Base-by-base conservation (phyloP, 1,139 yeast genomes). In the Candida tropicalis region DNA sequence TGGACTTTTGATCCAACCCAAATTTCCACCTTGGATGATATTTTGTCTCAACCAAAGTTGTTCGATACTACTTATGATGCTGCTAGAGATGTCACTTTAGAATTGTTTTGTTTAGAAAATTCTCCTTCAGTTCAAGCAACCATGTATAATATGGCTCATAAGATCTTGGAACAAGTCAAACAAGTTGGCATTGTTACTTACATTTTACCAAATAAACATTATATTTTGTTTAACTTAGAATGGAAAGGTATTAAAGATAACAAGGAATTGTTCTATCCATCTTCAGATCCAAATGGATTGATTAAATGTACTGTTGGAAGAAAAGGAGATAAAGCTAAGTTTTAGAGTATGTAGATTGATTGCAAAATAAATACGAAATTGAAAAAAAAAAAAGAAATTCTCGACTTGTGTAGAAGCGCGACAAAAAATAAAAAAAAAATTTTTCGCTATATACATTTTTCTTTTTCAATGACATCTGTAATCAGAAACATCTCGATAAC, bases 121-220 rank as follows among this genome's bases (percentile, higher is more conserved):
- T 87, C 96, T 8, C 81, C 96, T 15, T 85, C 95, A 13, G 97
- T 90, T 40, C 97, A 90, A 71, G 96, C 96, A 35, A 90, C 97
- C 49, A 89, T 89, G 97, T 90, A 81, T 75, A 87, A 89, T 74
- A 90, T 90, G 93, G 77, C 88, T 32, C 75, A 79, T 49, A 81
- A 81, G 52, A 88, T 90, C 52, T 77, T 90, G 60, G 73, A 70
- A 42, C 61, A 58, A 41, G 84, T 79, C 46, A 73, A 82, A 5
- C 74, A 73, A 49, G 73, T 90, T 43, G 77, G 72, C 47, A 73
- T 73, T 38, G 96, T 89, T 35, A 67, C 83, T 43, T 90, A 87
- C 65, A 69, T 77, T 34, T 77, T 90, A 60, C 97, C 97, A 58
- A 90, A 90, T 77, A 90, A 87, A 69, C 97, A 90, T 66, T 90